A percentile compares a stretch with the other conserved stretches of the same genome.
Conservation (phyloP, 129 eudicot genomes). For the Centaurea solstitialis region DNA sequence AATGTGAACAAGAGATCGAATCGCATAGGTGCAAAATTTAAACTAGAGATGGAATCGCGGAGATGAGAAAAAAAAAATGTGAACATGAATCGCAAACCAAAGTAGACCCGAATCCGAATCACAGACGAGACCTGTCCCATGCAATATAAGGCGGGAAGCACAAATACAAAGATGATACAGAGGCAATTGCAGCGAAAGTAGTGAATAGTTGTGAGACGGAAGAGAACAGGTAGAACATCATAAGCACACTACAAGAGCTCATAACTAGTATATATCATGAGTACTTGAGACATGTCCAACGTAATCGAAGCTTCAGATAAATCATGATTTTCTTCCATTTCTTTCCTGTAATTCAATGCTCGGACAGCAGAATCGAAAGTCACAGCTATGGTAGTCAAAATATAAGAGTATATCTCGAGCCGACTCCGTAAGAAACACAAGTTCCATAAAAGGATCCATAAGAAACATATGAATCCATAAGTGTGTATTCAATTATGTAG, state of each 20-base stretch:
- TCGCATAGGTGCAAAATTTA: no score
- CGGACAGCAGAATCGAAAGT: constrained; percentile 81
- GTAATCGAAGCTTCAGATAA: constrained; percentile 88
- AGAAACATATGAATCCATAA: not conserved
- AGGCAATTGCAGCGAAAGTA: constrained; percentile 80
- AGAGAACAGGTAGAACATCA: constrained; percentile 93
- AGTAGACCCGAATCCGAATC: no score
- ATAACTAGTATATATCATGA: constrained; percentile 92
- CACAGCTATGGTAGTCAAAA: constrained; percentile 78
- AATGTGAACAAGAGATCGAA: no score
- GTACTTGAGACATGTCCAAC: constrained; percentile 85
- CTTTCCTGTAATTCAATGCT: constrained; percentile 81
- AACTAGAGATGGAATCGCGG: no score
- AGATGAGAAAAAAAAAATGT: no score
- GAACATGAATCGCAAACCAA: no score
- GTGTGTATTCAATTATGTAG: not conserved
- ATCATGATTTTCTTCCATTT: constrained; percentile 89
- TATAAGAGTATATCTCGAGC: constrained; percentile 85
- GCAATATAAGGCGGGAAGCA: constrained; percentile 67
- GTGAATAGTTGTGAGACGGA: constrained; percentile 95
- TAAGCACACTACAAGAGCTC: constrained; percentile 89
- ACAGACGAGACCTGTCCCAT: no score
- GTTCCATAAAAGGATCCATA: constrained; percentile 94
- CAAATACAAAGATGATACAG: constrained; percentile 73
- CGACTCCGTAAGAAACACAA: constrained; percentile 81